Base-by-base conservation (phyloP, 2,329 filamentous ascomycete genomes). In the Exophiala dermatitidis region DNA sequence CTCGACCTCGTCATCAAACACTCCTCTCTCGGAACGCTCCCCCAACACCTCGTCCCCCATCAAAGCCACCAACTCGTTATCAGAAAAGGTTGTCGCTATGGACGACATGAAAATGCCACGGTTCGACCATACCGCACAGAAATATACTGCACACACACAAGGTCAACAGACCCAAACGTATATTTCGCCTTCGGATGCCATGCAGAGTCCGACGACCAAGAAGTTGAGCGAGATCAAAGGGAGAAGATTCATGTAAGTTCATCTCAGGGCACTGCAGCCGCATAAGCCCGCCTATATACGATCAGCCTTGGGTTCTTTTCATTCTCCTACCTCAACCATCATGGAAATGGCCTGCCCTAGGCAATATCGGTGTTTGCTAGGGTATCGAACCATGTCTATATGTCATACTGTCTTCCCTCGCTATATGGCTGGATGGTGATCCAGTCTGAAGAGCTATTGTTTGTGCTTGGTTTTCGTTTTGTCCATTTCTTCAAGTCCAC, bases 161-260 rank as follows among this genome's bases (percentile, higher is more conserved):
- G 29, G 46, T 30, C 42, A 54, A 9, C 45, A 61, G n/a, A 45
- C 32, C 30, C 50, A 60, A 41, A 67, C 68, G 42, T 76, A 76
- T 57, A 67, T 76, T 53, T 76, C 73, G 34, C 74, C 74, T 0
- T 75, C 73, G 3, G 74, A 77, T 59, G 70, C 72, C 37, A 72
- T 77, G 46, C 73, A 74, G 69, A 75, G 72, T 47, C 74, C 74
- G 2, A 74, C 73, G 54, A 74, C 73, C 30, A 74, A 74, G 67
- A 77, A 76, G 50, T 51, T 77, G 63, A 74, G 69, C 48, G 70
- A 75, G 52, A 64, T 76, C 50, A 77, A 77, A 68, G 71, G 71
- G 36, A 75, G 75, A 68, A 68, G 72, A 29, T 74, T 75, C 52
- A 72, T 50, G 60, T 62, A 55, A 12, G 52, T 54, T 9, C 38